Conservation (phyloP, 2,329 filamentous ascomycete species). For the Aspergillus nomiae region DNA sequence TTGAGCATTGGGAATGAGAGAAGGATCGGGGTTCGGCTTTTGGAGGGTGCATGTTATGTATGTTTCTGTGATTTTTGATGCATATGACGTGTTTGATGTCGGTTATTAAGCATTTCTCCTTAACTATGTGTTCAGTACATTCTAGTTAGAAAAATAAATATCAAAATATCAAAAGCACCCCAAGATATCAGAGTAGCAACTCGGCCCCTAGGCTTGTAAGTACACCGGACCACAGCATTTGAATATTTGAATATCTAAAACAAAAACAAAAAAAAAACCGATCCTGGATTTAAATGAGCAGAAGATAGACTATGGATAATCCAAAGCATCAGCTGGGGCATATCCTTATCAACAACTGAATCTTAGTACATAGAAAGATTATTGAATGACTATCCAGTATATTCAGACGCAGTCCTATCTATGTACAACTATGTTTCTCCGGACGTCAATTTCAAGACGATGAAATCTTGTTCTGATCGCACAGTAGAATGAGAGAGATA, state of each 20-base stretch:
- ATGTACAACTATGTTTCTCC: neutral
- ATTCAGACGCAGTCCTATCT: neutral
- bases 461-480: neutral
- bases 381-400: neutral
- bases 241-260: too few relatives aligned
- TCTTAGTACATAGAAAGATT: neutral
- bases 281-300: neutral
- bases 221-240: neutral
- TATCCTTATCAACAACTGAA: neutral
- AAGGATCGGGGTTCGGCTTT: neutral
- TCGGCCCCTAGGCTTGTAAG: too few relatives aligned
- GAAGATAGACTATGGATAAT: neutral
- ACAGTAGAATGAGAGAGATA: neutral
- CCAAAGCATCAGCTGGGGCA: neutral
- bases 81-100: neutral
- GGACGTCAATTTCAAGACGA: neutral
- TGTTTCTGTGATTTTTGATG: conserved; percentile 1
- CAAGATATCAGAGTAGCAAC: neutral
- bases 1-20: neutral
- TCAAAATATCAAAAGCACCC: neutral
- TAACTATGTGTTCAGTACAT: neutral
- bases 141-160: neutral
- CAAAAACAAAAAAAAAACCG: too few relatives aligned
- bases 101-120: conserved; percentile 1
- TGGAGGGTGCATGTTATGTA: conserved; percentile 6